Conservation (phyloP, 2,329 filamentous ascomycete species). For the Pseudocercospora pini-densiflorae region DNA sequence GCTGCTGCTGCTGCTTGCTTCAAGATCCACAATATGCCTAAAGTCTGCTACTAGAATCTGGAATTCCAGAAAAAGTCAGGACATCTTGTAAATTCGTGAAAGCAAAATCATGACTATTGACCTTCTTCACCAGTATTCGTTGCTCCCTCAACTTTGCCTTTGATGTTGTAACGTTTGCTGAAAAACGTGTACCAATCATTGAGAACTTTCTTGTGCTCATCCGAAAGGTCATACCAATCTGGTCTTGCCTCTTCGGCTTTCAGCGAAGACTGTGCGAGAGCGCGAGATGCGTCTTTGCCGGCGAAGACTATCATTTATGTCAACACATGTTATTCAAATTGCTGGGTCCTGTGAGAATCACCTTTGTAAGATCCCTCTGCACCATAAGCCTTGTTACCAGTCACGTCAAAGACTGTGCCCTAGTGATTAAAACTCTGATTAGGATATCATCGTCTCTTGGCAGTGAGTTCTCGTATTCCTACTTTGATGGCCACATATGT, state of each 20-base stretch:
- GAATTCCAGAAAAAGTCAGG: not conserved
- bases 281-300: constrained; percentile 93
- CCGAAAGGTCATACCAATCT: constrained; percentile 80
- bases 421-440: constrained; percentile 43
- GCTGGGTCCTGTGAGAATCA: constrained; percentile 43
- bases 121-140: constrained; percentile 35
- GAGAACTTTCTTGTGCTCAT: constrained; percentile 83
- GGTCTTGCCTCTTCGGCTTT: constrained; percentile 81
- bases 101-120: not conserved
- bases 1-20: not conserved
- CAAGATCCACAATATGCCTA: too few relatives aligned
- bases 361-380: constrained; percentile 83
- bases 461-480: not conserved
- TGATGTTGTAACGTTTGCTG: constrained; percentile 92
- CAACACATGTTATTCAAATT: too few relatives aligned
- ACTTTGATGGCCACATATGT: constrained; percentile 66
- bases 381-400: constrained; percentile 83
- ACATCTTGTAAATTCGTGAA: not conserved
- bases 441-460: not conserved
- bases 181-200: constrained; percentile 97
- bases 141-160: constrained; percentile 59
- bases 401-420: constrained; percentile 95
- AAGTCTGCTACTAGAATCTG: not conserved
- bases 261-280: constrained; percentile 82
- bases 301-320: constrained; percentile 95